Percentiles rank a stretch among this genome's conserved stretches.
These are phyloP conservation scores for Asterochloris erici DNA, from an alignment of 139 green algal genomes.

Conservation along the genomic window DNA sequence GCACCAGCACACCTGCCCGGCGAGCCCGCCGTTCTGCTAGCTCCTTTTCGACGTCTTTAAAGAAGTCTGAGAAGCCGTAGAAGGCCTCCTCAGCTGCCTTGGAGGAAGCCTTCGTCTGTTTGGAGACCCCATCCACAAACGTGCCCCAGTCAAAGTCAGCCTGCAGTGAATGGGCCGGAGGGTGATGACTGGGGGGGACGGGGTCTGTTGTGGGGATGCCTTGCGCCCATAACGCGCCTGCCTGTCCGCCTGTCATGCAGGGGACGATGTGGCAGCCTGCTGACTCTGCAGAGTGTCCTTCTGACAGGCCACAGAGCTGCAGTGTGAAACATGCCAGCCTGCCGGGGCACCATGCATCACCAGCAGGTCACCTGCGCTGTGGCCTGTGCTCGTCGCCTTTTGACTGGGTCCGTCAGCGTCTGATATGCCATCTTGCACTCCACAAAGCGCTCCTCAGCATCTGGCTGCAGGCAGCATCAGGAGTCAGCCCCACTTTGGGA, in stretches of 20 bases:
- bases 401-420: constrained; percentile 46
- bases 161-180: constrained; percentile 6
- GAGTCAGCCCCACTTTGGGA: too few species aligned
- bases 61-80: constrained; percentile 55
- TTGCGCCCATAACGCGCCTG: too few species aligned
- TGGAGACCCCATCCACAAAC: constrained; percentile 14
- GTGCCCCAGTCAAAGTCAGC: constrained; percentile 24
- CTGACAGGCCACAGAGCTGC: too few species aligned
- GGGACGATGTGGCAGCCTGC: too few species aligned
- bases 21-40: too few species aligned
- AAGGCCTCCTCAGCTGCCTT: constrained; percentile 27
- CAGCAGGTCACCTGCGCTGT: background rate
- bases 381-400: constrained; percentile 41
- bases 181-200: too few species aligned
- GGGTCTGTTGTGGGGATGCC: too few species aligned
- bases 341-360: background rate
- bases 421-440: constrained; percentile 76
- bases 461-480: constrained; percentile 12
- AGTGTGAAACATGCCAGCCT: background rate
- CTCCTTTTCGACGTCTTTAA: constrained; percentile 27
- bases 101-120: background rate
- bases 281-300: too few species aligned
- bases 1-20: background rate
- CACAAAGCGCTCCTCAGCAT: constrained; percentile 74
- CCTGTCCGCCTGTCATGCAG: too few species aligned